Conservation (phyloP, 305 asterid species). For the Solanum hybrid region DNA sequence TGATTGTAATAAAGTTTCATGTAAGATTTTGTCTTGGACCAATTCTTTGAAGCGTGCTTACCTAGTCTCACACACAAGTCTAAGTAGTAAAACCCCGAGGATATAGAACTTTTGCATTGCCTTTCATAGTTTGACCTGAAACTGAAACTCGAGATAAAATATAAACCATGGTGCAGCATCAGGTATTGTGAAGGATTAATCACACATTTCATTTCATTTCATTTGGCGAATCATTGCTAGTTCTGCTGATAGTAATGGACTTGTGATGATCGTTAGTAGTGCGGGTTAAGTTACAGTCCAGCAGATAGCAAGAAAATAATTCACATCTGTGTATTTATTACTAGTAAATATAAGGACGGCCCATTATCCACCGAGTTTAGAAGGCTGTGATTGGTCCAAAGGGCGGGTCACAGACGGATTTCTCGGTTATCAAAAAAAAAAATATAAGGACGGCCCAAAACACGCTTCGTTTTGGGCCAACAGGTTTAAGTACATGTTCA, state of each 20-base stretch:
- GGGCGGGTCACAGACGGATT: too few relatives aligned
- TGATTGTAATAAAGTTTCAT: slow-evolving; percentile 33
- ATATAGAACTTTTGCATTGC: background rate
- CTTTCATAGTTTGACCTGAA: background rate
- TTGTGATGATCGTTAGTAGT: background rate
- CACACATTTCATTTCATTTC: background rate
- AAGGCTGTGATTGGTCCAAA: too few relatives aligned
- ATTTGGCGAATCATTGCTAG: background rate
- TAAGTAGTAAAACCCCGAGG: slow-evolving; percentile 1
- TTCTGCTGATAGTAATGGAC: background rate
- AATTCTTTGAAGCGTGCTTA: background rate
- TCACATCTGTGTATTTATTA: background rate
- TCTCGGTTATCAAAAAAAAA: background rate
- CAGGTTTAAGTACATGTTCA: background rate
- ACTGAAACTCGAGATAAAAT: background rate
- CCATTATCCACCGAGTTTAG: background rate
- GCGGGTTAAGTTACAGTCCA: background rate
- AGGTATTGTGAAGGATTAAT: background rate
- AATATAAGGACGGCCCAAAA: background rate
- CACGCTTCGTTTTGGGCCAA: background rate
- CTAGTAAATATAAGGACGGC: background rate
- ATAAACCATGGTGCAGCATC: background rate
- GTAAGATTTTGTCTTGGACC: slow-evolving; percentile 24
- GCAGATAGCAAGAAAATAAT: background rate
- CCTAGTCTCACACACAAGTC: background rate